phyloP scores from a whole-genome alignment of 192 early-diverging fungal genomes.

The Allomyces javanicus region DNA sequence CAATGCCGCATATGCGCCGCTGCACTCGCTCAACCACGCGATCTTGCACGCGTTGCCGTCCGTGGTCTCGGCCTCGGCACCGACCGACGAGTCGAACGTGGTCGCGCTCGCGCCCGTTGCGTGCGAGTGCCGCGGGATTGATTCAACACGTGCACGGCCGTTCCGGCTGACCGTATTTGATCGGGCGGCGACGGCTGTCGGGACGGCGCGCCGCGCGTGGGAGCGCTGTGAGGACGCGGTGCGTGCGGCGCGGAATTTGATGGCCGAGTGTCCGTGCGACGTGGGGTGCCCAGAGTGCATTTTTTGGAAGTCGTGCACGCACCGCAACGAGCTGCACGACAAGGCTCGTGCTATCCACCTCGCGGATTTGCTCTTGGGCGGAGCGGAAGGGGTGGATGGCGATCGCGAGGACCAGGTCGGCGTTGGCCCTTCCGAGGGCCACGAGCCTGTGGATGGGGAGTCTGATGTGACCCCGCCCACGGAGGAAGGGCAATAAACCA shows the following conservation, averaged over 20 bases:
- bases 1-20: not conserved
- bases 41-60: not conserved
- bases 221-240: not conserved
- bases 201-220: not conserved
- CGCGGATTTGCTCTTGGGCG: too few species aligned
- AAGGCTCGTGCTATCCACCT: not conserved
- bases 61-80: not conserved
- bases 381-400: too few species aligned
- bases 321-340: not conserved
- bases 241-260: not conserved
- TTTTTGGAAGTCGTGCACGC: not conserved
- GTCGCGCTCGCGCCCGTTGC: not conserved
- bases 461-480: too few species aligned
- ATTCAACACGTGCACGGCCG: not conserved
- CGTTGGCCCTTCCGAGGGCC: too few species aligned
- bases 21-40: not conserved
- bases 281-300: not conserved
- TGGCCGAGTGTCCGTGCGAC: not conserved
- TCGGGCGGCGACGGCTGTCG: not conserved
- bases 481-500: too few species aligned
- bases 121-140: not conserved
- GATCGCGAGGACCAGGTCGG: too few species aligned
- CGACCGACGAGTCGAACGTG: not conserved
- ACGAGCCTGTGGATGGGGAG: too few species aligned
- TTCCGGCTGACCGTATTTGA: not conserved